Evolutionary conservation across 495 filamentous ascomycete genomes (phyloP).

Genomic region (Trichoderma erinaceum): DNA sequence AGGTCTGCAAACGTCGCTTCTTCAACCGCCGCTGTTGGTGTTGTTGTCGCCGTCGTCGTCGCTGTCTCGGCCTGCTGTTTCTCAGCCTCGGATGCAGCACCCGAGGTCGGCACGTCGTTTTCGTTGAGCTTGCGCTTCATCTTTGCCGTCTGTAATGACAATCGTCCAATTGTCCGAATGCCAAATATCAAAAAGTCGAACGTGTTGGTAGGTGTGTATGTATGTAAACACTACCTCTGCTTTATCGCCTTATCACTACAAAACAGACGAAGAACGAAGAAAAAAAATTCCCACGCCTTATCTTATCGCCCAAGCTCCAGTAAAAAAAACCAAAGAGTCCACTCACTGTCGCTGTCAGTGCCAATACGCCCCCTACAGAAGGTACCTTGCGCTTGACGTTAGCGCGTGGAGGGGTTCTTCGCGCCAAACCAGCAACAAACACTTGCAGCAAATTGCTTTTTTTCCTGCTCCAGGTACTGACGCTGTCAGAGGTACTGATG

Average conservation of each 20-base stretch:
- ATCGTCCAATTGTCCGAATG: not conserved
- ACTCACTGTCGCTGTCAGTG: no score
- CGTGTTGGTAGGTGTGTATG: not conserved
- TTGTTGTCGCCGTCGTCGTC: conserved; percentile 11
- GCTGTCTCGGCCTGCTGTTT: conserved; percentile 15
- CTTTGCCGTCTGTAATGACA: conserved; percentile 16
- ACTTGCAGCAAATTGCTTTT: no score
- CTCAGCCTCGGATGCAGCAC: conserved; percentile 3
- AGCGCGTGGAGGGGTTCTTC: no score
- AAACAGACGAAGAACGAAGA: not conserved
- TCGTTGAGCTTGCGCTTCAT: conserved; percentile 54
- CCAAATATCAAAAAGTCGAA: not conserved
- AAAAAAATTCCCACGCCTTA: not conserved
- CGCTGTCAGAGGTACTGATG: not conserved
- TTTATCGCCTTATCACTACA: not conserved
- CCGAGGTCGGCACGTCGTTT: conserved; percentile 39
- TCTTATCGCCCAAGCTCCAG: conserved; percentile 7
- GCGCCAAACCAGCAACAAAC: no score
- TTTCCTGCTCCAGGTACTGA: no score
- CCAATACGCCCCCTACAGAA: no score
- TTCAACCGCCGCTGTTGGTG: conserved; percentile 4
- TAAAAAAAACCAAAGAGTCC: not conserved
- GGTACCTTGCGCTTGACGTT: no score
- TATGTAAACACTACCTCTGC: not conserved
- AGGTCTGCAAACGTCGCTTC: conserved; percentile 49